These are phyloP conservation scores for Rhizopus delemar DNA, from an alignment of 371 early-diverging fungal genomes.

Conservation along the genomic window DNA sequence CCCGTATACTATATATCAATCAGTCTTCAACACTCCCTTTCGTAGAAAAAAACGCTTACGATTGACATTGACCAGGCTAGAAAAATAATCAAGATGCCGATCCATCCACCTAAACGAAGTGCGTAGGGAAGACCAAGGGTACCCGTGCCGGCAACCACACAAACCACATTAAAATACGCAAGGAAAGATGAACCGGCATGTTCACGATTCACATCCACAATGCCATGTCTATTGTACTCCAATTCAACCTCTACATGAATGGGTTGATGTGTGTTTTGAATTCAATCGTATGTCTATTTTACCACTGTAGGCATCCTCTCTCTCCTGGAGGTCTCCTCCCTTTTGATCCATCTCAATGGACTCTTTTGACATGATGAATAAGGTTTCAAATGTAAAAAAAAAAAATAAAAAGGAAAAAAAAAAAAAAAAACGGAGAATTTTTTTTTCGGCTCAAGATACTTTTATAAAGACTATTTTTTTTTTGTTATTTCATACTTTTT, in stretches of 20 bases:
- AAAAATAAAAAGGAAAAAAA: neutral
- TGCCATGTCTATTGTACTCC: conserved; percentile 22
- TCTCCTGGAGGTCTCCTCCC: conserved; percentile 4
- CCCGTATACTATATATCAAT: conserved; percentile 25
- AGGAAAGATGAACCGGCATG: conserved; percentile 37
- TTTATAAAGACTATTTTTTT: too few relatives aligned
- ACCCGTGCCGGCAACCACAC: conserved; percentile 82
- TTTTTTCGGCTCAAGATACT: too few relatives aligned
- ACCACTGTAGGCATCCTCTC: conserved; percentile 25
- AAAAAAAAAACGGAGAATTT: neutral
- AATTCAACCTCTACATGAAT: conserved; percentile 18
- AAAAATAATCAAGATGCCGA: conserved; percentile 70
- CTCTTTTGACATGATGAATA: conserved; percentile 19
- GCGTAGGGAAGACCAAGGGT: conserved; percentile 80
- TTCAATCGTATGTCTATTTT: neutral
- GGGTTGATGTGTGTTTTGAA: neutral
- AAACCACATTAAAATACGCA: conserved; percentile 70
- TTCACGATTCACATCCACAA: conserved; percentile 26
- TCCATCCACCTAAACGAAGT: conserved; percentile 78
- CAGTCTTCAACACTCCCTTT: neutral
- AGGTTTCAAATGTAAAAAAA: conserved; percentile 1
- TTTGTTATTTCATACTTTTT: too few relatives aligned
- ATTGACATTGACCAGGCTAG: conserved; percentile 75
- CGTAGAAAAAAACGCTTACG: neutral
- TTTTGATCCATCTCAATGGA: conserved; percentile 19